phyloP scores from a whole-genome alignment of 495 filamentous ascomycete genomes.

The Oleoguttula mirabilis region DNA sequence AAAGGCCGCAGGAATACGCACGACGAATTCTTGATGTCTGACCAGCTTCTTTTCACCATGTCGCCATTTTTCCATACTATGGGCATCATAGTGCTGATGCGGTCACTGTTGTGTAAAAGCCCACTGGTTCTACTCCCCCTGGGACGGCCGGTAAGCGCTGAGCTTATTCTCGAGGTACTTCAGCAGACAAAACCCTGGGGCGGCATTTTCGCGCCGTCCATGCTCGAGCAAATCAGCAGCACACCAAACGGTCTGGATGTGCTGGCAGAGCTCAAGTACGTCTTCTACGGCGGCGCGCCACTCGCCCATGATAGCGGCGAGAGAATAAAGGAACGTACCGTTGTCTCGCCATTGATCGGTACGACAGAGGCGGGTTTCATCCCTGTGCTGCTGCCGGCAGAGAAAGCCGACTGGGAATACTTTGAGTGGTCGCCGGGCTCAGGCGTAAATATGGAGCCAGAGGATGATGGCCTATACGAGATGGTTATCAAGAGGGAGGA shows the following conservation, averaged over 20 bases:
- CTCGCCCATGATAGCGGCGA: background rate
- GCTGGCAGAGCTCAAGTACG: background rate
- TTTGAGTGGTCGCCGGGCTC: background rate
- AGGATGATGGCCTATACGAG: background rate
- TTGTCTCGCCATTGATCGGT: background rate
- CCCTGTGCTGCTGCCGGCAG: background rate
- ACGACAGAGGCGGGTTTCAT: background rate
- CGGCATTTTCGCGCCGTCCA: background rate
- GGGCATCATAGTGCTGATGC: background rate
- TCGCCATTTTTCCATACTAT: background rate
- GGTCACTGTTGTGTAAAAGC: background rate
- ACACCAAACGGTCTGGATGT: background rate
- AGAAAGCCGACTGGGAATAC: background rate
- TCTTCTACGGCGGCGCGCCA: background rate
- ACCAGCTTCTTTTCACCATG: background rate
- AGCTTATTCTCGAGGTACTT: background rate
- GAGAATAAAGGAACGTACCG: background rate
- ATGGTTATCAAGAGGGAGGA: background rate
- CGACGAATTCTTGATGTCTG: background rate
- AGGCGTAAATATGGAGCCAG: background rate
- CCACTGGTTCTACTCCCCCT: background rate
- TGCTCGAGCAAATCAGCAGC: background rate
- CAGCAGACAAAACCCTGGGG: background rate
- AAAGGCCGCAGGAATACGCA: background rate
- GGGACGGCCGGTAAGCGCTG: background rate